phyloP scores from a whole-genome alignment of 352 stramenopile species.

The Lagenidium giganteum region DNA sequence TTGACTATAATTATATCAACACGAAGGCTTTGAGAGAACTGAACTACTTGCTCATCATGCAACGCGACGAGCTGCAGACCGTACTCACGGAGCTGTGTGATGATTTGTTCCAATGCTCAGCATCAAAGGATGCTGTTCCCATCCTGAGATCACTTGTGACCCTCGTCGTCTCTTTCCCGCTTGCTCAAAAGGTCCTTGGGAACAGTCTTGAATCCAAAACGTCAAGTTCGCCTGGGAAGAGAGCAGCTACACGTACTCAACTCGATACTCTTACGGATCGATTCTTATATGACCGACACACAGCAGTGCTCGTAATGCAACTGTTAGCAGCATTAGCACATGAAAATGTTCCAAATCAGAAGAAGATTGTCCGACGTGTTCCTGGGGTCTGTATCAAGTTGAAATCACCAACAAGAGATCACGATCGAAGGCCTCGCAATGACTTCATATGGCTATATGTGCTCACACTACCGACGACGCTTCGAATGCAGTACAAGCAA shows the following conservation, averaged over 20 bases:
- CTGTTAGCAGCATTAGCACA: background rate
- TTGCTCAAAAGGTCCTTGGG: constrained; percentile 2
- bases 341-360: constrained; percentile 1
- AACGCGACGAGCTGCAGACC: constrained; percentile 1
- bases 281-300: background rate
- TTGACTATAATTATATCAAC: no score
- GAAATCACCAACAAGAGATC: no score
- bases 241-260: background rate
- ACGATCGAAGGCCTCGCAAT: no score
- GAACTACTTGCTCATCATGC: background rate
- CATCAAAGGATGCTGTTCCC: constrained; percentile 1
- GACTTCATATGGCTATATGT: background rate
- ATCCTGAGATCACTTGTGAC: constrained; percentile 1
- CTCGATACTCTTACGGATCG: background rate
- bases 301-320: background rate
- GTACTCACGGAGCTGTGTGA: constrained; percentile 7
- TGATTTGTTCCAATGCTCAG: constrained; percentile 8
- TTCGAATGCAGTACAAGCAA: constrained; percentile 21
- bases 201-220: background rate
- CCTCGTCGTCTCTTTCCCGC: constrained; percentile 3
- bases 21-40: no score
- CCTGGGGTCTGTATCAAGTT: constrained; percentile 21
- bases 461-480: constrained; percentile 5
- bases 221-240: background rate
- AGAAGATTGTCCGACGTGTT: background rate